Evolutionary conservation across 345 rosid species (phyloP), one percentile per base, ranked within the genome.

Genomic region (Populus deltoides): DNA sequence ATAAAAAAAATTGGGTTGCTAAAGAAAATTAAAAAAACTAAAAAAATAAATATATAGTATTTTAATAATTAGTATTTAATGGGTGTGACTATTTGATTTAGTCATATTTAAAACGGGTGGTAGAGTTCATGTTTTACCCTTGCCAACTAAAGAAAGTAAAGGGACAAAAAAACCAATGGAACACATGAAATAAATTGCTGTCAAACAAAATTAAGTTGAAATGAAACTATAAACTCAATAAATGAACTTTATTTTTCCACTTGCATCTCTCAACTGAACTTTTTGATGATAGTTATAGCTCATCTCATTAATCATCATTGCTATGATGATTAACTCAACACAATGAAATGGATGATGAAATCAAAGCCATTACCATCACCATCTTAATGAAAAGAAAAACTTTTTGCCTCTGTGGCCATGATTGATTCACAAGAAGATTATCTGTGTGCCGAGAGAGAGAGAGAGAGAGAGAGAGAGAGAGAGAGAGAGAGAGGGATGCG

Each of bases 371-470:
- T 57, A 25, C 12, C 63, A n/a, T 57, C 27, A 25, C 12, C 63
- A n/a, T 57, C 27, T 8, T n/a, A 9, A 57, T n/a, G 11, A 57
- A 57, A n/a, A n/a, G 13, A n/a, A 57, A n/a, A 2, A 3, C 6
- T n/a, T 22, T 24, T 55, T 36, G 55, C 57, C 38, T 76, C 4
- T 25, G 47, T 6, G 35, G 51, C 51, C 51, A 53, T 53, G 51
- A 75, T 63, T 75, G 70, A 75, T 65, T 75, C 5, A 4, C 2
- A 27, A 27, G 77, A 77, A 77, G 69, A 70, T 59, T 12, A 33
- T 29, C 12, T 20, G 45, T 33, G 63, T n/a, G 15, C 29, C 5
- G 18, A 47, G 49, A 17, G 72, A 31, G 36, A 6, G 67, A 33
- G 69, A 61, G 24, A 10, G 61, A 20, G 38, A 43, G n/a, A n/a